Conservation (phyloP, 768 basidiomycete species). For the Termitomyces sp. region DNA sequence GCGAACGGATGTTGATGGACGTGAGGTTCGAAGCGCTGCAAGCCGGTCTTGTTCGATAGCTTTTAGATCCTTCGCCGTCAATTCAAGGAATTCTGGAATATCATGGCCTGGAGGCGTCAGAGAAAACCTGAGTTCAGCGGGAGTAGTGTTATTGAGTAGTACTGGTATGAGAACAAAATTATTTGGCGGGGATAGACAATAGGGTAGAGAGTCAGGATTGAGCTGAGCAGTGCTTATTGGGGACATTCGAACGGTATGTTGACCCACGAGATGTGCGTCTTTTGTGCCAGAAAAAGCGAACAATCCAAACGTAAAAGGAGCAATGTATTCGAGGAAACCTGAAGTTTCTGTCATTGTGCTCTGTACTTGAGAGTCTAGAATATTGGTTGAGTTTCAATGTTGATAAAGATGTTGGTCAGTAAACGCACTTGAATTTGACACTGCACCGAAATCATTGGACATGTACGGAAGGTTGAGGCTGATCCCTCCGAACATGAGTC, state of each 20-base stretch:
- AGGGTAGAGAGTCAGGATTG: slow-evolving; percentile 70
- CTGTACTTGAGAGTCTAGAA: slow-evolving; percentile 28
- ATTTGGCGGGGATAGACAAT: slow-evolving; percentile 58
- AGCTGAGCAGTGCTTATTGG: slow-evolving; percentile 91
- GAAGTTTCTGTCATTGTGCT: slow-evolving; percentile 41
- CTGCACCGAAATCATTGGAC: not conserved
- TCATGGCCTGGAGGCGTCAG: slow-evolving; percentile 58
- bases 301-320: slow-evolving; percentile 46
- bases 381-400: not conserved
- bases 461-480: slow-evolving; percentile 38
- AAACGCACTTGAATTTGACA: slow-evolving; percentile 26
- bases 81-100: slow-evolving; percentile 46
- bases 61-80: slow-evolving; percentile 62
- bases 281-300: slow-evolving; percentile 34
- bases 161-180: slow-evolving; percentile 70
- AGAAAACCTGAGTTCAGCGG: slow-evolving; percentile 66
- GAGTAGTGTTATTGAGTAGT: slow-evolving; percentile 86
- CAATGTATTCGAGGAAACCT: slow-evolving; percentile 43
- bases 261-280: slow-evolving; percentile 69
- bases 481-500: slow-evolving; percentile 68
- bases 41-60: slow-evolving; percentile 56
- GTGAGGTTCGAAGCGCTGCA: slow-evolving; percentile 43
- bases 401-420: not conserved
- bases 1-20: slow-evolving; percentile 26
- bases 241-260: slow-evolving; percentile 89